phyloP scores from a whole-genome alignment of 177 flowering plant species.

The Vitis hybrid region DNA sequence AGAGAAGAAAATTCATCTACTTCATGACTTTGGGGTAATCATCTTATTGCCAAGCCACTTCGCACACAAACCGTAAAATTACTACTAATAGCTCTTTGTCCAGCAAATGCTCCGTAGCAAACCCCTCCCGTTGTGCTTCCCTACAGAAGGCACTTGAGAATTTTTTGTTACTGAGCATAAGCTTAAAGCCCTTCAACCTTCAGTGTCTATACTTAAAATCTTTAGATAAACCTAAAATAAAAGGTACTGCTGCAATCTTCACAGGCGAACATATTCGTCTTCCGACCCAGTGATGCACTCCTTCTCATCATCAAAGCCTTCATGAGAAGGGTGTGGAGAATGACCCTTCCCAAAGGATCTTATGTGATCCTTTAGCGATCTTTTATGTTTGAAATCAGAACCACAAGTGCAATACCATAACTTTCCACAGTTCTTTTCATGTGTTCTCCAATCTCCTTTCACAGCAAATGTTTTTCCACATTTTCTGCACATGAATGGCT shows the following conservation, averaged over 20 bases:
- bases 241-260: not conserved
- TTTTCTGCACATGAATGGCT: slow-evolving; percentile 74
- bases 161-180: slow-evolving; percentile 69
- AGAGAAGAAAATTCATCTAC: slow-evolving; percentile 50
- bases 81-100: slow-evolving; percentile 20
- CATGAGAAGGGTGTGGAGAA: slow-evolving; percentile 51
- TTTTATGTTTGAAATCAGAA: slow-evolving; percentile 81
- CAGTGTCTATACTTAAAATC: not conserved
- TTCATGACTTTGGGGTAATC: slow-evolving; percentile 36
- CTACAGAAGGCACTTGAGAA: slow-evolving; percentile 32
- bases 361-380: slow-evolving; percentile 81
- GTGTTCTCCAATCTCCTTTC: slow-evolving; percentile 81
- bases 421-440: slow-evolving; percentile 84
- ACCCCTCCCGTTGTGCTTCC: slow-evolving; percentile 37
- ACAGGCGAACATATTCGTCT: slow-evolving; percentile 27
- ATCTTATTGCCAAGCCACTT: slow-evolving; percentile 10
- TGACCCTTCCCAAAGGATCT: slow-evolving; percentile 76
- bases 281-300: slow-evolving; percentile 62
- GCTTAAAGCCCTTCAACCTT: slow-evolving; percentile 23
- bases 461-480: slow-evolving; percentile 71
- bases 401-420: slow-evolving; percentile 84
- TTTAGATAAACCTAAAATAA: not conserved
- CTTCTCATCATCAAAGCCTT: slow-evolving; percentile 44
- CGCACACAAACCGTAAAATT: slow-evolving; percentile 1
- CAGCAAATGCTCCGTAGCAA: slow-evolving; percentile 52